Evolutionary conservation across 2,329 filamentous ascomycete genomes (phyloP).

Genomic region (Fusarium cyanostomum): DNA sequence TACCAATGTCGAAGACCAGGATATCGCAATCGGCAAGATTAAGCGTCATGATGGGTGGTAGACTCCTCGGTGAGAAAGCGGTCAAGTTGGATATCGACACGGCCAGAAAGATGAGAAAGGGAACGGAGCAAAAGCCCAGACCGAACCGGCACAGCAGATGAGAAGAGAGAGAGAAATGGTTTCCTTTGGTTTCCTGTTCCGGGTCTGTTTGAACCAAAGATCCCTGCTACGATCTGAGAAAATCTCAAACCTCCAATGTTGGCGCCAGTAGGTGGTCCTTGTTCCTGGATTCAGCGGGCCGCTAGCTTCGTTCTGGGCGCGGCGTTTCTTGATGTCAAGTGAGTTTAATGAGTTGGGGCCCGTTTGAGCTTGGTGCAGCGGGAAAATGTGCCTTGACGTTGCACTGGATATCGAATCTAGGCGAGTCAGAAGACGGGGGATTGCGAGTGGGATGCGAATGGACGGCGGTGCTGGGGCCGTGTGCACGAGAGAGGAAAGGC

Average conservation of each 20-base stretch:
- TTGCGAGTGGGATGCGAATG: slow-evolving; percentile 25
- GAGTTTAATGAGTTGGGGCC: background rate
- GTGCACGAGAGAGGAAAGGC: slow-evolving; percentile 37
- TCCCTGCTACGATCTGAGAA: slow-evolving; percentile 27
- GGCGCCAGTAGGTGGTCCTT: slow-evolving; percentile 31
- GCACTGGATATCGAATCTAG: slow-evolving; percentile 32
- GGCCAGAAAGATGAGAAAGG: slow-evolving; percentile 13
- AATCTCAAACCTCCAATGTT: slow-evolving; percentile 10
- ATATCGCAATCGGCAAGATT: slow-evolving; percentile 46
- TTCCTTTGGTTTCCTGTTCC: slow-evolving; percentile 10
- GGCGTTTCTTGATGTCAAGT: slow-evolving; percentile 6
- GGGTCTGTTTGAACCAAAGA: slow-evolving; percentile 2
- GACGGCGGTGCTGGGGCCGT: slow-evolving; percentile 21
- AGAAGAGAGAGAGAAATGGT: background rate
- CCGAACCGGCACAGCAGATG: slow-evolving; percentile 1
- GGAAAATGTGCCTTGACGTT: slow-evolving; percentile 13
- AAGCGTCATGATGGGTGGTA: slow-evolving; percentile 31
- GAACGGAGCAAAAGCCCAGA: background rate
- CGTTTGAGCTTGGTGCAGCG: slow-evolving; percentile 22
- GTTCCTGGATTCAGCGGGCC: slow-evolving; percentile 42
- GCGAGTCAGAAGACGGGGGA: slow-evolving; percentile 14
- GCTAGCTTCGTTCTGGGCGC: slow-evolving; percentile 23
- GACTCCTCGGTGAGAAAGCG: slow-evolving; percentile 25
- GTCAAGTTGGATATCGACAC: slow-evolving; percentile 28
- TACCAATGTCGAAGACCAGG: slow-evolving; percentile 52